Percentiles rank a stretch among this genome's conserved stretches.
Evolutionary conservation across 208 protist species (phyloP).

Genomic region (Leishmania tropica): DNA sequence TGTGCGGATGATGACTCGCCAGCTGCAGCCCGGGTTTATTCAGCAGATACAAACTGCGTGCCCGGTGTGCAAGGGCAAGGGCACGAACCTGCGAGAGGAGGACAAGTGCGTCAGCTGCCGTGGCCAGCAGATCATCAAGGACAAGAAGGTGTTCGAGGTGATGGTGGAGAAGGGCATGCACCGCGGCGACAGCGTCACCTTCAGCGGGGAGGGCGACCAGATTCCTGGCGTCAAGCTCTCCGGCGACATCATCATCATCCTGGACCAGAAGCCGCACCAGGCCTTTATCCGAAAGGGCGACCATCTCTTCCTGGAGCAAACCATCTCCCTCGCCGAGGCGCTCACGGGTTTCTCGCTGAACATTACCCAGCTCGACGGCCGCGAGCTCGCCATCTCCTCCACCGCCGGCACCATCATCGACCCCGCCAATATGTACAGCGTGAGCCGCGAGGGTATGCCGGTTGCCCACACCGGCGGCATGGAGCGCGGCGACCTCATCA

Average conservation of each 20-base stretch:
- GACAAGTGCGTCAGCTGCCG: constrained; percentile 95
- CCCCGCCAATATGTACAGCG: constrained; percentile 80
- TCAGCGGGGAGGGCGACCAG: constrained; percentile 97
- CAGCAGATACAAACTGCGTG: constrained; percentile 97
- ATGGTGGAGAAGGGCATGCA: constrained; percentile 98
- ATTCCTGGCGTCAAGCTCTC: constrained; percentile 91
- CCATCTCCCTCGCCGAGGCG: constrained; percentile 94
- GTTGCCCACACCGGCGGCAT: constrained; percentile 86
- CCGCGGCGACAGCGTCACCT: constrained; percentile 95
- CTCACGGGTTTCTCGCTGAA: constrained; percentile 93
- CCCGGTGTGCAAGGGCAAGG: constrained; percentile 93
- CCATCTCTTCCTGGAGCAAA: constrained; percentile 95
- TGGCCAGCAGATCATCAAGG: constrained; percentile 95
- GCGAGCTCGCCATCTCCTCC: constrained; percentile 82
- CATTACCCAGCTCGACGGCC: constrained; percentile 92
- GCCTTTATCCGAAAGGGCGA: constrained; percentile 94
- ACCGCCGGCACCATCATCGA: constrained; percentile 77
- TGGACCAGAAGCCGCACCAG: constrained; percentile 96
- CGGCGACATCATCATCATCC: constrained; percentile 98
- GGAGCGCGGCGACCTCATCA: constrained; percentile 89
- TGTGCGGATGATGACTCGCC: constrained; percentile 91
- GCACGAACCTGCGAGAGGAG: constrained; percentile 90
- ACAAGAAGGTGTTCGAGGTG: constrained; percentile 98
- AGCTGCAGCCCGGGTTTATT: constrained; percentile 97
- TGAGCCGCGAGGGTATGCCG: constrained; percentile 94